Evolutionary conservation across 2,329 filamentous ascomycete species (phyloP), one percentile per base, ranked within the genome.

Genomic region (Ceratocystis lukuohia): DNA sequence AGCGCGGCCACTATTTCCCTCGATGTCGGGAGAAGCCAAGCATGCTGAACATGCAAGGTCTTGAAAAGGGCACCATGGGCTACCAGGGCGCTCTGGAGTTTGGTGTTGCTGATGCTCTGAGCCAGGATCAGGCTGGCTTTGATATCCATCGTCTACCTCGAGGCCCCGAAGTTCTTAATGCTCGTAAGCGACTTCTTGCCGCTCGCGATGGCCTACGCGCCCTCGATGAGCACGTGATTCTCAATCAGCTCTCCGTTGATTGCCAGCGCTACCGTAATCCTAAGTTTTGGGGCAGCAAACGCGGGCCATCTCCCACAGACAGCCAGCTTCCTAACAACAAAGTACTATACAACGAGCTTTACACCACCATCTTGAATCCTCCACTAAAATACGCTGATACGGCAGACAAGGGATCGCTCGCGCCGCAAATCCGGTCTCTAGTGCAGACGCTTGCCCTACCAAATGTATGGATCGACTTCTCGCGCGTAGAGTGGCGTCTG

Each of bases 391-490:
- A 80, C 67, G 81, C 81, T 68, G 85, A 82, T 75, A 80, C 76
- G 71, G 77, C 79, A 37, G 81, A 87, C 70, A 83, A 82, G 3
- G 82, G 83, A 71, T 83, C 86, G 65, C 76, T 91, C 22, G 80
- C 85, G 56, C 84, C 88, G 45, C 88, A 91, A 72, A 89, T 90
- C 66, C 80, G 86, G 70, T 82, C 84, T 3, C 75, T 91, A 20
- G 79, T 90, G 59, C 84, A 84, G 72, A 82, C 87, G 8, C 78
- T 91, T 57, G 82, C 81, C 0, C 76, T 83, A 6, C 80, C 84
- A 65, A 86, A 87, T 66, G 82, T 88, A 59, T 91, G 88, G 88
- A 81, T 88, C 64, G 87, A 91, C 74, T 88, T 91, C 70, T 87
- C 86, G 22, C 80, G 85, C 41, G 84, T 90, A 5, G 87, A 90